A percentile compares a stretch with the other conserved stretches of the same genome.
phyloP scores from a whole-genome alignment of 176 grass and related monocot genomes.

The Triticum dicoccoides region DNA sequence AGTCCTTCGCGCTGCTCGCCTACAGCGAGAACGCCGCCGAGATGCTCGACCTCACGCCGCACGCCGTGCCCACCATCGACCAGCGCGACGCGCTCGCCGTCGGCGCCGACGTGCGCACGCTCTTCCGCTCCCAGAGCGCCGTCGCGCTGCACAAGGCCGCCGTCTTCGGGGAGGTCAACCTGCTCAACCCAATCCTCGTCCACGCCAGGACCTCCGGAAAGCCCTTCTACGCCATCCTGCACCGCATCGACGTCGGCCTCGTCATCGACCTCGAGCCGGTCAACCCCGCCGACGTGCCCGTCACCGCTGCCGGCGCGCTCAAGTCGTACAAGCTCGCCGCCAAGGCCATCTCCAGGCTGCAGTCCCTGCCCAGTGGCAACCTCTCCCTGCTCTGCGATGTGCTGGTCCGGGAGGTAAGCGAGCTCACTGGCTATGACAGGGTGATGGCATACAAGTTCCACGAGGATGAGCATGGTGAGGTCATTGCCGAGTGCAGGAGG shows the following conservation, averaged over 20 bases:
- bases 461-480: slow-evolving; percentile 91
- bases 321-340: slow-evolving; percentile 95
- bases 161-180: slow-evolving; percentile 65
- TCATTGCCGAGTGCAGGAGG: slow-evolving; percentile 88
- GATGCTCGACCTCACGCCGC: slow-evolving; percentile 94
- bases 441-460: slow-evolving; percentile 99
- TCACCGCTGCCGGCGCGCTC: slow-evolving; percentile 73
- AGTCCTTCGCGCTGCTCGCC: slow-evolving; percentile 64
- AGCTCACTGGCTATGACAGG: slow-evolving; percentile 86
- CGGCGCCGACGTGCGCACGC: slow-evolving; percentile 60
- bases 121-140: slow-evolving; percentile 73
- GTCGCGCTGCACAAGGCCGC: slow-evolving; percentile 86
- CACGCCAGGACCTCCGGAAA: slow-evolving; percentile 86
- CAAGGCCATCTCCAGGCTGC: slow-evolving; percentile 88
- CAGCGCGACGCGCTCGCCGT: slow-evolving; percentile 67
- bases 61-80: slow-evolving; percentile 91
- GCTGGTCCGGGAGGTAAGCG: slow-evolving; percentile 78
- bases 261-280: slow-evolving; percentile 89
- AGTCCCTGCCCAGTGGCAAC: slow-evolving; percentile 81
- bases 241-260: slow-evolving; percentile 76
- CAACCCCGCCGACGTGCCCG: slow-evolving; percentile 73
- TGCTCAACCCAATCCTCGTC: slow-evolving; percentile 91
- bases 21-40: slow-evolving; percentile 93
- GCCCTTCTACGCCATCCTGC: slow-evolving; percentile 95
- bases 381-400: slow-evolving; percentile 93